Evolutionary conservation across 306 rosid genomes (phyloP).

Genomic region (Oemleria cerasiformis): DNA sequence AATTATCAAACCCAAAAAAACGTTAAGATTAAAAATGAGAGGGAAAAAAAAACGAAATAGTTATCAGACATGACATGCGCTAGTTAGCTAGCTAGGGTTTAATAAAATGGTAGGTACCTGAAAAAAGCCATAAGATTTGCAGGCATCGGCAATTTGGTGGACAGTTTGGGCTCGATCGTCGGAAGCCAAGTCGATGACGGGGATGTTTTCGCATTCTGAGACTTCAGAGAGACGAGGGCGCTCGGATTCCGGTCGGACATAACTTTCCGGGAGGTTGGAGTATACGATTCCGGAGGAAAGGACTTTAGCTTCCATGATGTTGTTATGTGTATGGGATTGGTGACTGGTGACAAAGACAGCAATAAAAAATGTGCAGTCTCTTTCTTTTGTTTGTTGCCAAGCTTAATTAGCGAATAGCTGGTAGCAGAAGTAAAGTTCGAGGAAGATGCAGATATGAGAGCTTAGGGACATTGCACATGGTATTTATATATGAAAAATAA

Average conservation of each 20-base stretch:
- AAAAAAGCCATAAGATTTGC: slow-evolving; percentile 71
- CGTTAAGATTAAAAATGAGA: too few relatives aligned
- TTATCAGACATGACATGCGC: background rate
- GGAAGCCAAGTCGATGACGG: slow-evolving; percentile 62
- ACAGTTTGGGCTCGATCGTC: slow-evolving; percentile 29
- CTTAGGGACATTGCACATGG: background rate
- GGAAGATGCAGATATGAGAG: background rate
- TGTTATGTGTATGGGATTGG: background rate
- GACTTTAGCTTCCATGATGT: slow-evolving; percentile 51
- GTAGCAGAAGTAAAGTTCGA: background rate
- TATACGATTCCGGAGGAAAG: slow-evolving; percentile 51
- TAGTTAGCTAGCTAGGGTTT: background rate
- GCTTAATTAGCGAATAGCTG: background rate
- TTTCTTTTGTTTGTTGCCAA: background rate
- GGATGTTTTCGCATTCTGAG: slow-evolving; percentile 54
- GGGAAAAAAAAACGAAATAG: too few relatives aligned
- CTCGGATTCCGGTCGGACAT: slow-evolving; percentile 78
- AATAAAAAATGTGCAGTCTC: background rate
- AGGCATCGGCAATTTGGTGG: slow-evolving; percentile 52
- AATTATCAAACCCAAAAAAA: background rate
- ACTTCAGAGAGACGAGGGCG: slow-evolving; percentile 69
- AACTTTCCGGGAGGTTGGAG: slow-evolving; percentile 60
- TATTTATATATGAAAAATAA: background rate
- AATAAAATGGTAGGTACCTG: slow-evolving; percentile 43
- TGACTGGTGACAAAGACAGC: background rate